Evolutionary conservation across 768 basidiomycete species (phyloP).

Genomic region (Termitomyces sp.): DNA sequence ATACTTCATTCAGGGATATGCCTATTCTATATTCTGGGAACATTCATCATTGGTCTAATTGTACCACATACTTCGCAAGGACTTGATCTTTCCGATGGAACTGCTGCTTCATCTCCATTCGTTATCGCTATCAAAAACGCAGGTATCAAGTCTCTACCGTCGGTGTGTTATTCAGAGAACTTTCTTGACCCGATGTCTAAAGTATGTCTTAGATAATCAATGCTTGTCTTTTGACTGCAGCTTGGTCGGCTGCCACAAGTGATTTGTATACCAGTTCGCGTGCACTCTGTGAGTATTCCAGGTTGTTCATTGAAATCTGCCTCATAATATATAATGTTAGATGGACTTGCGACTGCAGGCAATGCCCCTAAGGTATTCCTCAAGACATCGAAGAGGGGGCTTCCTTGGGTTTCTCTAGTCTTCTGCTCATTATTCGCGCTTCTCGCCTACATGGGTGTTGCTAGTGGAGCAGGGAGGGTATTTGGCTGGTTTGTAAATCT

Average conservation of each 20-base stretch:
- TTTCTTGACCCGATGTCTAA: background rate
- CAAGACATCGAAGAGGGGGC: conserved; percentile 60
- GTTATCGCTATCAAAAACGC: conserved; percentile 84
- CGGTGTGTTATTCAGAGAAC: conserved; percentile 38
- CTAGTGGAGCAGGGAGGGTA: conserved; percentile 58
- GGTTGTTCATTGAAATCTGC: background rate
- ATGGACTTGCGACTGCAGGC: conserved; percentile 73
- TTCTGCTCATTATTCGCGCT: conserved; percentile 61
- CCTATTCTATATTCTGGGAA: conserved; percentile 69
- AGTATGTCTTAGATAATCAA: conserved; percentile 56
- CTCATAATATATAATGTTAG: conserved; percentile 24
- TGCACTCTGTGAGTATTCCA: conserved; percentile 59
- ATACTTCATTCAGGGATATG: conserved; percentile 57
- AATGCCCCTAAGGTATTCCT: conserved; percentile 83
- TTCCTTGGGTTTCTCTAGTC: conserved; percentile 72
- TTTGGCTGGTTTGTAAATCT: conserved; percentile 81
- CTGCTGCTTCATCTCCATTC: conserved; percentile 78
- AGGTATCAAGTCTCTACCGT: conserved; percentile 84
- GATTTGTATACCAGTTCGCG: conserved; percentile 89
- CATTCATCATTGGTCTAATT: conserved; percentile 75
- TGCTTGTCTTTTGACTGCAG: conserved; percentile 78
- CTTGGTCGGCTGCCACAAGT: conserved; percentile 88
- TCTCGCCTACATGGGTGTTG: conserved; percentile 81
- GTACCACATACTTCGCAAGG: conserved; percentile 63
- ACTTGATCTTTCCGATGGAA: conserved; percentile 48